Base-by-base conservation (phyloP, 129 eudicot species). In the Centrapalus pauciflorus region DNA sequence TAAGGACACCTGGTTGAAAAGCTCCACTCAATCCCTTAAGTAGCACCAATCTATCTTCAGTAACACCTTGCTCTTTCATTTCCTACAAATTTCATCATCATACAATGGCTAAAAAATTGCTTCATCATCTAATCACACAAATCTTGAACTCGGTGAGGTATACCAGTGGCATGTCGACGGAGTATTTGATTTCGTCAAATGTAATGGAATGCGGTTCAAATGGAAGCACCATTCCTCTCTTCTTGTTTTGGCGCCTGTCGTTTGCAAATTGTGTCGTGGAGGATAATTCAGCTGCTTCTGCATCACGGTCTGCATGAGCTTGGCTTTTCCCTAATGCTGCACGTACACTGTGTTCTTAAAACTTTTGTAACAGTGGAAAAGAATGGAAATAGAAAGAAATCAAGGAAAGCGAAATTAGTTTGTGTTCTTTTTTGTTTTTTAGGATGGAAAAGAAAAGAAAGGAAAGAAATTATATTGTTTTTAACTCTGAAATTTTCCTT, bases 161-260 rank as follows among this genome's bases (percentile, higher is more conserved):
- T 67, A 89, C 96, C 86, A 50, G 77, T 34, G 96, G 96, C 96
- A 89, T 89, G 79, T 89, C 95, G 2, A 87, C 92, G 0, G 97
- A 87, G 75, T 90, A 90, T 51, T 59, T 76, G 26, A 90, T 61
- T 6, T 90, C 84, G 48, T 87, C 85, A 37, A 90, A 90, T 2
- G 90, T 82, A 20, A 90, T 82, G 29, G 79, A 76, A 71, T 82
- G 89, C 12, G 87, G 92, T 58, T 87, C 87, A 60, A 90, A 90
- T 0, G 95, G 95, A 63, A 87, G 87, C 65, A 87, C 70, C 96
- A 89, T 89, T 71, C 77, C 83, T 56, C 61, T 72, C 57, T 62
- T 68, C 70, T 70, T 55, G 55, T 61, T 70, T 49, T 33, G 61
- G 2, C n/a, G 63, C 52, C 14, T 19, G 5, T 26, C 17, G 2